Conservation (phyloP, 495 filamentous ascomycete species). For the Hypoxylon fuscum region DNA sequence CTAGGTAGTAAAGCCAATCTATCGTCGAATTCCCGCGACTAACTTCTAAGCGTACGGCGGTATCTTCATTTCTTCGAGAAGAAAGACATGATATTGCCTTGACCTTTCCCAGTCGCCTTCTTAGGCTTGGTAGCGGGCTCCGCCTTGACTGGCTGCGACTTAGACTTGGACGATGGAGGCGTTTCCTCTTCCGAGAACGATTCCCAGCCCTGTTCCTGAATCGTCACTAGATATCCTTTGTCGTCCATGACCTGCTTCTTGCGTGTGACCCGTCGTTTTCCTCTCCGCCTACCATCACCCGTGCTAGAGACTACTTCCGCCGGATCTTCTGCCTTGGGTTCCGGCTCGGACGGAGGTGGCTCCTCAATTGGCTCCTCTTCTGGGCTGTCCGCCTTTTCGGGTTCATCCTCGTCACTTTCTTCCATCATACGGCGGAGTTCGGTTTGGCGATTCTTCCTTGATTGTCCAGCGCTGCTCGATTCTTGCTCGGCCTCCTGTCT, state of each 20-base stretch:
- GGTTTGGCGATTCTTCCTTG: slow-evolving; percentile 75
- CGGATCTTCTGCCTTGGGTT: slow-evolving; percentile 55
- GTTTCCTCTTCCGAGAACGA: slow-evolving; percentile 93
- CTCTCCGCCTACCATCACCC: slow-evolving; percentile 75
- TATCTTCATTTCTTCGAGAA: slow-evolving; percentile 77
- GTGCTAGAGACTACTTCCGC: slow-evolving; percentile 64
- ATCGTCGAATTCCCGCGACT: background rate
- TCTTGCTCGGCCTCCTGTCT: slow-evolving; percentile 51
- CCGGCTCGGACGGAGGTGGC: slow-evolving; percentile 47
- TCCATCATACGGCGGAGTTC: slow-evolving; percentile 88
- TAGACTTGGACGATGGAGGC: slow-evolving; percentile 64
- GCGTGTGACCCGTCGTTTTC: slow-evolving; percentile 83
- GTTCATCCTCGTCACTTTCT: slow-evolving; percentile 68
- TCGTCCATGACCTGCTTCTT: slow-evolving; percentile 92
- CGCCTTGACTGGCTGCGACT: slow-evolving; percentile 39
- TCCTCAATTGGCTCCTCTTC: slow-evolving; percentile 44
- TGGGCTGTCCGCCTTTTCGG: slow-evolving; percentile 35
- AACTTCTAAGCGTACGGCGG: background rate
- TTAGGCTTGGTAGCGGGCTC: slow-evolving; percentile 57
- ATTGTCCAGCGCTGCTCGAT: slow-evolving; percentile 57
- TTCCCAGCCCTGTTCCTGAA: slow-evolving; percentile 89
- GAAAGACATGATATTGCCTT: slow-evolving; percentile 94
- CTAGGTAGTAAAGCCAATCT: background rate
- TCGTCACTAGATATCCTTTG: slow-evolving; percentile 93
- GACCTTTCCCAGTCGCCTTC: slow-evolving; percentile 68